Conservation (phyloP, 2,329 filamentous ascomycete genomes). For the Calonectria naviculata region DNA sequence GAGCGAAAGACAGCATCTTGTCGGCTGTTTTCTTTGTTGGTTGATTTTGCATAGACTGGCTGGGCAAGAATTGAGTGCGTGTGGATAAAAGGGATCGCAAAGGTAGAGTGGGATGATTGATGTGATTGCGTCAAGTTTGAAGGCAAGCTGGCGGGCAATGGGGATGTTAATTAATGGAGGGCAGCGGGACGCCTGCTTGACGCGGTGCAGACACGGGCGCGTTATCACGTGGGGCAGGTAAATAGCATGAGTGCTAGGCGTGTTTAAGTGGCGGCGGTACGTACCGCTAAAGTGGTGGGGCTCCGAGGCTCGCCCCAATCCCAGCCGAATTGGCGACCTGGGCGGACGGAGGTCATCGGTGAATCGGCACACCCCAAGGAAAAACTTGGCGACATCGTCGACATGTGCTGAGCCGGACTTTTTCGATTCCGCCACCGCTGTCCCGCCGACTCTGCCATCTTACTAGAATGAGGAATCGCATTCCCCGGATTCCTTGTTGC, state of each 20-base stretch:
- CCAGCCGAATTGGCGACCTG: constrained; percentile 38
- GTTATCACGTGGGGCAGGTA: constrained; percentile 44
- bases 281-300: constrained; percentile 20
- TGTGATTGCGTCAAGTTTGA: too few species aligned
- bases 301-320: constrained; percentile 35
- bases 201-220: constrained; percentile 41
- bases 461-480: constrained; percentile 36
- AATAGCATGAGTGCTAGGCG: neutral
- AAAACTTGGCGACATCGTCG: constrained; percentile 41
- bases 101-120: neutral
- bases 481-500: constrained; percentile 12
- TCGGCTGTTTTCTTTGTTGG: constrained; percentile 39
- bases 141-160: constrained; percentile 10
- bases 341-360: constrained; percentile 40
- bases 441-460: neutral
- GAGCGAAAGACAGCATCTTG: constrained; percentile 56
- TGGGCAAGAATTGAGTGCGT: neutral
- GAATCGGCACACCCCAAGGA: constrained; percentile 40
- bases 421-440: constrained; percentile 12
- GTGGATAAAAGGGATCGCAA: constrained; percentile 7
- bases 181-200: constrained; percentile 27
- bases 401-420: constrained; percentile 33
- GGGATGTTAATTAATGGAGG: neutral
- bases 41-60: constrained; percentile 46
- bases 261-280: neutral